Evolutionary conservation across 108 stramenopile species (phyloP).

Genomic region (Nitzschia sp.): DNA sequence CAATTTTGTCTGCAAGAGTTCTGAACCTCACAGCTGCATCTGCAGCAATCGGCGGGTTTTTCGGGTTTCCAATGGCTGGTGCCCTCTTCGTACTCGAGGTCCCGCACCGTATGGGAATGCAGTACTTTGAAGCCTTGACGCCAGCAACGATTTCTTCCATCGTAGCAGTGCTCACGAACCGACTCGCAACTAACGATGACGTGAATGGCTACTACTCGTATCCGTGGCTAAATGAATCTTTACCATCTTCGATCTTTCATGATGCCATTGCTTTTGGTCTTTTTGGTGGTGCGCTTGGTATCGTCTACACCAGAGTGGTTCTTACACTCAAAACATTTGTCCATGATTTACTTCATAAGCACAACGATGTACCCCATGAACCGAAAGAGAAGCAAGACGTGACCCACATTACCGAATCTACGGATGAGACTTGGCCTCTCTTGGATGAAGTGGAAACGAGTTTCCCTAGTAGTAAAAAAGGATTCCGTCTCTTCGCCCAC

Average conservation of each 20-base stretch:
- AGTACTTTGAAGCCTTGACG: constrained; percentile 65
- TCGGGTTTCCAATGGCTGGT: constrained; percentile 69
- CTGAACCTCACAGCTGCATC: constrained; percentile 55
- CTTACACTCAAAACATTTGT: constrained; percentile 33
- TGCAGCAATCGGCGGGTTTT: constrained; percentile 63
- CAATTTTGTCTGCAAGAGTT: constrained; percentile 48
- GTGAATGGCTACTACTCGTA: constrained; percentile 58
- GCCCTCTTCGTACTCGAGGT: constrained; percentile 66
- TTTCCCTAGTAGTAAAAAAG: background rate
- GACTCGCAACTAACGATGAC: constrained; percentile 47
- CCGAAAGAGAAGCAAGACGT: background rate
- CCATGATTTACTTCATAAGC: constrained; percentile 37
- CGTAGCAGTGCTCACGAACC: constrained; percentile 58
- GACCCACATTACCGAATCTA: background rate
- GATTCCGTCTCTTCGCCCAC: background rate
- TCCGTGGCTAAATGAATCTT: constrained; percentile 44
- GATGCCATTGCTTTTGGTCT: constrained; percentile 58
- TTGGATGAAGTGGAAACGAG: background rate
- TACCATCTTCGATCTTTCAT: constrained; percentile 51
- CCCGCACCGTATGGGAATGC: constrained; percentile 66
- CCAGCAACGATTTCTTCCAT: constrained; percentile 59
- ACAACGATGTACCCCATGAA: background rate
- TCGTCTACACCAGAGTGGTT: constrained; percentile 34
- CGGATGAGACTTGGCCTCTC: constrained; percentile 18
- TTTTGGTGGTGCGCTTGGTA: constrained; percentile 48